Evolutionary conservation across 345 rosid genomes (phyloP), one percentile per base, ranked within the genome.

Genomic region (Eucalyptus brandiana): DNA sequence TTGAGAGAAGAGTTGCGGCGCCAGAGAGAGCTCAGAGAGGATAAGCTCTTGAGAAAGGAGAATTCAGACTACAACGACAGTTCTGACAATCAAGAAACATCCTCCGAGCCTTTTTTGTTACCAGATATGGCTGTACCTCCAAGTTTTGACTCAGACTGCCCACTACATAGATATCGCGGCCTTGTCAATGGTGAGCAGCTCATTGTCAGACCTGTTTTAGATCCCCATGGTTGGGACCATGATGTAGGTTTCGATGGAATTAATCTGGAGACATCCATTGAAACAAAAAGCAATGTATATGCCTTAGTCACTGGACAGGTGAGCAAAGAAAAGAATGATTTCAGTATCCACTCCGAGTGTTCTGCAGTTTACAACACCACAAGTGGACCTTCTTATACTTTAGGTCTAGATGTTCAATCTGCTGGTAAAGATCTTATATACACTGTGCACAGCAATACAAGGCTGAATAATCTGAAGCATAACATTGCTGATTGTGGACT

Each of bases 221-320:
- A 98, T 91, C 96, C 97, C 87, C 97, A 96, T 72, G 99, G 99
- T 30, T 97, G 99, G 99, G 99, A 98, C 93, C 96, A 94, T 56
- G 99, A 97, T 91, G 96, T 97, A 26, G 97, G 99, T 26, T 98
- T 97, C 87, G 98, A 98, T 90, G 99, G 98, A 58, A 91, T 98
- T 90, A 97, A 93, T 91, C 91, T 96, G 90, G 98, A 98, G 92
- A 93, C 97, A 65, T 94, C 96, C 90, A 69, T 91, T 60, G 96
- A 94, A 90, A 48, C 93, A 21, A 92, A 92, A 86, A 92, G 54
- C 90, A 93, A 96, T 90, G 86, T 95, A 19, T 89, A 90, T 91
- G 94, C 95, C 89, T 95, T 98, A 30, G 89, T 94, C 67, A 60
- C 92, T 4, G 99, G 98, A 60, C 99, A 97, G 91, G 89, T 94